Percentiles rank a stretch among this genome's conserved stretches.
phyloP scores from a whole-genome alignment of 352 stramenopile species.

The Pseudoperonospora humuli region DNA sequence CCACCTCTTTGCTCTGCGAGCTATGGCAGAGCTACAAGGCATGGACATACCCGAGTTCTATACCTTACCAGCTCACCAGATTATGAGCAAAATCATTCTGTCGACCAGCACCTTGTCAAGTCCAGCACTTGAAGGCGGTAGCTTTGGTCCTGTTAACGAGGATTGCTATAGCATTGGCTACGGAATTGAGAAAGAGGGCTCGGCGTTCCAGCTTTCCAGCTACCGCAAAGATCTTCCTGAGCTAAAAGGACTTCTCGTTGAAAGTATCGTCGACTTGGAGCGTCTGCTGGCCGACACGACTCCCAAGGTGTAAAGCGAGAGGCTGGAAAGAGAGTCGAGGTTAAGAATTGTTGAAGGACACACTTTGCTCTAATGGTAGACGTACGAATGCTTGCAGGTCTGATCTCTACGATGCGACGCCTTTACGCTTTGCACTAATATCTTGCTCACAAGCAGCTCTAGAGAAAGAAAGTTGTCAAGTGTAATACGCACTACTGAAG shows the following conservation, averaged over 20 bases:
- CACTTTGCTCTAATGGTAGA: too few relatives aligned
- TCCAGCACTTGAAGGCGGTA: constrained; percentile 75
- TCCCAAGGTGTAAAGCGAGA: constrained; percentile 18
- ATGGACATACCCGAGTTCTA: constrained; percentile 67
- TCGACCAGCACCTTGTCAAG: constrained; percentile 87
- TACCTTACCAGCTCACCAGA: constrained; percentile 62
- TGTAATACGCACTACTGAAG: too few relatives aligned
- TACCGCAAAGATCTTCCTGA: constrained; percentile 73
- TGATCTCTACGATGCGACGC: too few relatives aligned
- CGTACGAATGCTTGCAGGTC: too few relatives aligned
- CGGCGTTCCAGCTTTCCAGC: constrained; percentile 81
- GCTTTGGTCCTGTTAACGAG: constrained; percentile 85
- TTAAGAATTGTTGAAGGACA: too few relatives aligned
- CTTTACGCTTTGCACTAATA: too few relatives aligned
- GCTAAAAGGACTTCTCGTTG: constrained; percentile 61
- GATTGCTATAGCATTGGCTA: constrained; percentile 89
- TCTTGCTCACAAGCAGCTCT: too few relatives aligned
- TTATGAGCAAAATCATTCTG: constrained; percentile 86
- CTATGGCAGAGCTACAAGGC: constrained; percentile 58
- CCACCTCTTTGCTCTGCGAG: constrained; percentile 73
- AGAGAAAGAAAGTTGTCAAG: too few relatives aligned
- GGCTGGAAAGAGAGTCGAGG: neutral
- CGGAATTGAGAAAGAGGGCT: constrained; percentile 75
- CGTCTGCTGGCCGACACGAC: constrained; percentile 38
- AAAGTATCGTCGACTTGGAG: constrained; percentile 72